phyloP scores from a whole-genome alignment of 192 early-diverging fungal species.

The Paraglomus brasilianum region DNA sequence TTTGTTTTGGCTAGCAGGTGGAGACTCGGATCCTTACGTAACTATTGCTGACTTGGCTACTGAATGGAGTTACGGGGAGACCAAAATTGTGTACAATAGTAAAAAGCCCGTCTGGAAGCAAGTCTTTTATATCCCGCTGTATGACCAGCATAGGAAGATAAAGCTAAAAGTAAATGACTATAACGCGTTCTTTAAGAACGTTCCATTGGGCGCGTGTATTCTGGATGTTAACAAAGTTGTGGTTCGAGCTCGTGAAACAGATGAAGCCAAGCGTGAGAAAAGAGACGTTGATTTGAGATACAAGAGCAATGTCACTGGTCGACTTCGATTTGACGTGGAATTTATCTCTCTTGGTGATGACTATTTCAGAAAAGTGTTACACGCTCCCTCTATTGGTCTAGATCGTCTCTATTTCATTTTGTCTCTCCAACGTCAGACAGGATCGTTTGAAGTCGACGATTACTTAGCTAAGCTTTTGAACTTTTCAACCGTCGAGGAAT shows the following conservation, averaged over 20 bases:
- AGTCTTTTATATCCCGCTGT: slow-evolving; percentile 79
- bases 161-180: slow-evolving; percentile 78
- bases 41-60: slow-evolving; percentile 55
- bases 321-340: slow-evolving; percentile 54
- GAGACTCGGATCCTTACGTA: slow-evolving; percentile 90
- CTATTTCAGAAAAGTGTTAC: not conserved
- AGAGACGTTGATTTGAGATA: not conserved
- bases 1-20: slow-evolving; percentile 36
- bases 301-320: slow-evolving; percentile 57
- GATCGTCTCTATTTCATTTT: slow-evolving; percentile 10
- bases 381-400: not conserved
- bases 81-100: slow-evolving; percentile 78
- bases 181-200: slow-evolving; percentile 78
- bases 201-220: slow-evolving; percentile 64
- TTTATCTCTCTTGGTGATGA: slow-evolving; percentile 49
- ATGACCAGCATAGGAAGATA: slow-evolving; percentile 64
- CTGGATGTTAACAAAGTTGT: slow-evolving; percentile 56
- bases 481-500: slow-evolving; percentile 1
- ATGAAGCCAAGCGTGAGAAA: slow-evolving; percentile 9
- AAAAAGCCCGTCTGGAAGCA: slow-evolving; percentile 92
- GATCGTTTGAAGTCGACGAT: slow-evolving; percentile 16
- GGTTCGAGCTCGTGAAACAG: slow-evolving; percentile 39
- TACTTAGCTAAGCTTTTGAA: slow-evolving; percentile 12
- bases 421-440: slow-evolving; percentile 16
- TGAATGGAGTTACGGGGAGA: slow-evolving; percentile 63